Evolutionary conservation across 345 rosid species (phyloP), one percentile per base, ranked within the genome.

Genomic region (Gynandropsis gynandra): DNA sequence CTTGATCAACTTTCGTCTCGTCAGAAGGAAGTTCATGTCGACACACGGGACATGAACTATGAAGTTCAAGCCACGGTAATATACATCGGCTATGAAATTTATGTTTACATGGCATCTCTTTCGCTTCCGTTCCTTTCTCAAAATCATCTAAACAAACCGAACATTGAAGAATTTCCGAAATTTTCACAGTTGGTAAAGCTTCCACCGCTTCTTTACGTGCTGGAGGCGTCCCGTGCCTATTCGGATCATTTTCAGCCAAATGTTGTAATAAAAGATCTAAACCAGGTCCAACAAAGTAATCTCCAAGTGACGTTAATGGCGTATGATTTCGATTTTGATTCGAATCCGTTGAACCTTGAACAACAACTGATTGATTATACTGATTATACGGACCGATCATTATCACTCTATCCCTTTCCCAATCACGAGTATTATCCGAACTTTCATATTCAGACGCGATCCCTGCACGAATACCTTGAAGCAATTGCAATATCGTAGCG

Each of bases 81-180:
- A 89, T 66, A 65, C 97, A 89, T 0, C 39, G 50, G n/a, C 65
- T 18, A 41, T 89, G 97, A 72, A 83, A 89, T 81, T 78, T 86
- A 59, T 89, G 97, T 69, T 78, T 81, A 67, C 97, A 89, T 0
- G 97, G 95, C 95, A 86, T 81, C 70, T 89, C 88, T 53, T 72
- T 86, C 42, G 90, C 88, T 48, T 78, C 79, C 0, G 29, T 18
- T 4, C 90, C 94, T 49, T 72, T 59, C 65, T 76, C 83, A 61
- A 83, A 73, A 48, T 89, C 94, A 72, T 89, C 95, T 65, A 89
- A 77, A 67, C 97, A 89, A 19, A 89, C 87, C 0, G 85, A 71
- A 53, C 97, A 89, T 48, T 86, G 94, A 65, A 75, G 27, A 3
- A 59, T 64, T 60, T 83, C 90, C 63, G 53, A 42, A 14, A 86